Evolutionary conservation across 345 rosid species (phyloP), one percentile per base, ranked within the genome.

Genomic region (Bruguiera parviflora): DNA sequence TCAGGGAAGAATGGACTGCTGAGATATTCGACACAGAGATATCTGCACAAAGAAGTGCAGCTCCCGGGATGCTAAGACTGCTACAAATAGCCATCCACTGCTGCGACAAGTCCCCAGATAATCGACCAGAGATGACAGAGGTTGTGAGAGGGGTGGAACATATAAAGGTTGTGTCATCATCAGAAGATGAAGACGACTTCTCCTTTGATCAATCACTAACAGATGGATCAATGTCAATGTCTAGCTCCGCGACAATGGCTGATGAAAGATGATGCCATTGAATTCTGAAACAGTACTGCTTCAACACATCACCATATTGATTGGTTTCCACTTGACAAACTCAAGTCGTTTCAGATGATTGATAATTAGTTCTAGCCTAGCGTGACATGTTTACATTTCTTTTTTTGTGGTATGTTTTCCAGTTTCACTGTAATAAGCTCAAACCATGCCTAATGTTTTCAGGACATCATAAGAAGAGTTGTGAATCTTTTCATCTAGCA

Each of bases 1-100:
- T 84, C 7, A 81, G 87, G 53, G 92, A 88, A 66, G 90, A 86
- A 66, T 86, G 90, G 90, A 84, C 87, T 7, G 84, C 81, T 0
- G 89, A 85, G 86, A 82, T 88, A 31, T 80, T 84, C 24, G 88
- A 87, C 47, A 15, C 49, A 10, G 91, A 87, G 77, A 76, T 87
- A 61, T 67, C 83, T 0, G 76, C 52, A 29, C 82, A 77, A 63
- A 78, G 79, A 75, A 76, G 68, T 47, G 82, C 80, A 1, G 49
- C 46, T 62, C 68, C 64, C 4, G 84, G 83, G 35, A 83, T 87
- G 91, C 70, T 84, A 25, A 72, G 65, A 61, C 74, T 83, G 62
- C 78, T 87, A 61, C 79, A 81, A 55, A 56, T 83, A 13, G 91
- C 82, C 6, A 78, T 83, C 7, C 80, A 65, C 10, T 84, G 91